Base-by-base conservation (phyloP, 768 basidiomycete genomes). In the Russula emetica region DNA sequence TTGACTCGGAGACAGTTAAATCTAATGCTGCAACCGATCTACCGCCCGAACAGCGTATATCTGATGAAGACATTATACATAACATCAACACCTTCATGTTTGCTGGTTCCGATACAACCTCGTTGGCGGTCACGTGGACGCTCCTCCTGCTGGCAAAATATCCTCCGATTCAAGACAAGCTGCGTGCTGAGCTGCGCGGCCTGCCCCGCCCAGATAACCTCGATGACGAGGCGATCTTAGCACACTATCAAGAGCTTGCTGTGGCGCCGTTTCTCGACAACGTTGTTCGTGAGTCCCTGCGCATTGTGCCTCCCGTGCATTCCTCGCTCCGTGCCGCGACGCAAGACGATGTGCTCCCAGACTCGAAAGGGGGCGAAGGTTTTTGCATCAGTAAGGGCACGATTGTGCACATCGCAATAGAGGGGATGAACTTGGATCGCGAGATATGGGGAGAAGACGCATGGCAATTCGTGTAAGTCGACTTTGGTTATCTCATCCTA, bases 31-130 rank as follows among this genome's bases (percentile, higher is more conserved):
- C 90, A 2, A 82, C 78, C 0, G 89, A 93, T 64, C 76, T 91
- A 18, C 79, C 85, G 36, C 77, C 78, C 0, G 85, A 88, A 55
- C 84, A 88, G 66, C 83, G 86, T 40, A 85, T 96, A 67, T 88
- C 92, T 0, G 94, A 97, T 70, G 85, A 88, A 34, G 94, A 96
- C 70, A 86, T 95, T 56, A 78, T 94, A 13, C 79, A 91, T 70
- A 93, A 86, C 63, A 86, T 95, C 74, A 92, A 90, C 69, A 94
- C 92, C 0, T 90, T 95, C 73, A 85, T 94, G 80, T 92, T 94
- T 72, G 92, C 89, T 24, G 94, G 94, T 5, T 91, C 93, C 14
- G 92, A 95, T 70, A 92, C 92, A 0, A 88, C 88, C 13, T 89
- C 90, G 2, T 83, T 94, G 32, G 82, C 87, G 5, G 75, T 96